These are phyloP conservation scores for Eimeria tenella DNA, from an alignment of 169 alveolate species.

Conservation along the genomic window DNA sequence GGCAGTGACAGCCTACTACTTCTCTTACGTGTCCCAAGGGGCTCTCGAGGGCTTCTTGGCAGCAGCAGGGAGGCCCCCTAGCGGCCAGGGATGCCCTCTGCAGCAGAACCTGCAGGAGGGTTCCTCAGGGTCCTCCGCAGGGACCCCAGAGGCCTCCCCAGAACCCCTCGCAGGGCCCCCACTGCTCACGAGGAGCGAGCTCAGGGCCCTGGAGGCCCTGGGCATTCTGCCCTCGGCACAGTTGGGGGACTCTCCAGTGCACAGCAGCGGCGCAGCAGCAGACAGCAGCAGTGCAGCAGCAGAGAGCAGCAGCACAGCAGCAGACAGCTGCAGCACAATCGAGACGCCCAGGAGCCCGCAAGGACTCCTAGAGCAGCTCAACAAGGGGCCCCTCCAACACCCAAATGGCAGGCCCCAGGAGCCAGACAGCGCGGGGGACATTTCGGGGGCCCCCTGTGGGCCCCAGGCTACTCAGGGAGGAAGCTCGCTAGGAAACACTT, in stretches of 20 bases:
- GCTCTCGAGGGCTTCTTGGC: neutral
- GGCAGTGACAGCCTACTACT: slow-evolving; percentile 15
- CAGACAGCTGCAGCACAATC: slow-evolving; percentile 20
- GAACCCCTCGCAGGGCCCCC: neutral
- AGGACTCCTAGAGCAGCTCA: too few relatives aligned
- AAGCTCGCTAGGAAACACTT: too few relatives aligned
- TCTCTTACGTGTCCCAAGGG: slow-evolving; percentile 11
- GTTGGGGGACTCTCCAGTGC: neutral
- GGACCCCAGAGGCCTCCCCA: neutral
- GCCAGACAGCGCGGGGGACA: neutral
- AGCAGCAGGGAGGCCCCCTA: neutral
- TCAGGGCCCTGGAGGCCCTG: neutral
- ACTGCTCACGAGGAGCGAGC: neutral
- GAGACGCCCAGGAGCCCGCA: neutral
- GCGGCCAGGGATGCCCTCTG: neutral
- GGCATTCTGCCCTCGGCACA: neutral
- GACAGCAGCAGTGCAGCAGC: neutral
- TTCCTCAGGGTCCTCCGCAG: neutral
- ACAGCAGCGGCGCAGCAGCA: neutral
- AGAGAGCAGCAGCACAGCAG: neutral
- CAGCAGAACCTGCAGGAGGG: neutral
- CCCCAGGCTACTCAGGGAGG: too few relatives aligned
- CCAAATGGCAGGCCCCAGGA: neutral
- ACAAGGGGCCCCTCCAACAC: neutral
- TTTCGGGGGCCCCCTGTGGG: too few relatives aligned